Evolutionary conservation across 768 basidiomycete species (phyloP).

Genomic region (Leucocoprinus sp.): DNA sequence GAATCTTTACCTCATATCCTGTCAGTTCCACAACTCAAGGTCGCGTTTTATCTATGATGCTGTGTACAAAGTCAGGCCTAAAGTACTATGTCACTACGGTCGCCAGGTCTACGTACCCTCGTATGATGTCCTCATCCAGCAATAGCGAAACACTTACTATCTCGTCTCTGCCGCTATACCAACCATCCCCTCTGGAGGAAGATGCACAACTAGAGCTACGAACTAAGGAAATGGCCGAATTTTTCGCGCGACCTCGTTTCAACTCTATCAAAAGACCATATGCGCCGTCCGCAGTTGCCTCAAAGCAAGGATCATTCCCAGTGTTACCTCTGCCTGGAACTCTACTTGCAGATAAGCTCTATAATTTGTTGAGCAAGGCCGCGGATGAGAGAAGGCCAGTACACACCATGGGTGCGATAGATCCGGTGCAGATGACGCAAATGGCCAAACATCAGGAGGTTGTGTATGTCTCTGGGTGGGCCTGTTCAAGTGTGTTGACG

Average conservation of each 20-base stretch:
- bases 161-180: constrained; percentile 43
- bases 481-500: constrained; percentile 75
- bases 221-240: constrained; percentile 54
- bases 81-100: constrained; percentile 1
- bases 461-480: constrained; percentile 93
- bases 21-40: not conserved
- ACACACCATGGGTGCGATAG: constrained; percentile 90
- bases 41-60: not conserved
- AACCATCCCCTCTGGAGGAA: constrained; percentile 54
- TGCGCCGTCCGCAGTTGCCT: constrained; percentile 67
- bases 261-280: constrained; percentile 70
- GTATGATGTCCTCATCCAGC: constrained; percentile 16
- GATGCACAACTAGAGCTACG: constrained; percentile 49
- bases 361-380: constrained; percentile 52
- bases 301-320: constrained; percentile 85
- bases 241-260: constrained; percentile 75
- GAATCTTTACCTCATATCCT: not conserved
- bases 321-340: constrained; percentile 69
- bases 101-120: not conserved
- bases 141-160: constrained; percentile 24
- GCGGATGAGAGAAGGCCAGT: constrained; percentile 60
- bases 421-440: constrained; percentile 92
- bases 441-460: constrained; percentile 84
- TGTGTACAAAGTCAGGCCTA: constrained; percentile 5
- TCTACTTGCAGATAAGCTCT: constrained; percentile 83